Base-by-base conservation (phyloP, 1,284 basidiomycete species). In the Testicularia cyperi region DNA sequence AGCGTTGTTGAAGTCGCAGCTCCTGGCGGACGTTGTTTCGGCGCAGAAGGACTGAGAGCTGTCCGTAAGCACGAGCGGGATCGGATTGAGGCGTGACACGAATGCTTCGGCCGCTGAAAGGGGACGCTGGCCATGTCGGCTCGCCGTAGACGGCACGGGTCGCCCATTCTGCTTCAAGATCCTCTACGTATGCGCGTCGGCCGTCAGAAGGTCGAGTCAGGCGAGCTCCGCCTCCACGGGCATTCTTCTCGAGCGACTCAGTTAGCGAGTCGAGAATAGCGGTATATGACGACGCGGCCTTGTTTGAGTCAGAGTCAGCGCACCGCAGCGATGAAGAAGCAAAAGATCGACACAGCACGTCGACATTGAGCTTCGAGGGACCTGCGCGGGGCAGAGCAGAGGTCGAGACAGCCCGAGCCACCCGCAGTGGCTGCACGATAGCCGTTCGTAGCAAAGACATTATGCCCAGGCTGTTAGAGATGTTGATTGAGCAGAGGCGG, bases 21-120 rank as follows among this genome's bases (percentile, higher is more conserved):
- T 75, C 73, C n/a, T 53, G 39, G 6, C 71, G 33, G 7, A 75
- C 49, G 32, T 71, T 67, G 47, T 75, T 74, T 15, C 63, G 40
- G 30, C 51, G 38, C 14, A 71, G 29, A 28, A 65, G 35, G 40
- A 37, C 42, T 6, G 42, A 29, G 22, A 71, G 48, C 30, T 51
- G 57, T 5, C 22, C 44, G 30, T 57, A 68, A 0, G 65, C 68
- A 14, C 64, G 31, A 2, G 32, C 31, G 4, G 62, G 31, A 18
- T 68, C 68, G 1, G 48, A 31, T 25, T 46, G 44, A 0, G 53
- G 40, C 0, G 42, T 49, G 6, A 63, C 43, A 12, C 43, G 25
- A 15, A 63, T 47, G 40, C 48, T 53, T 8, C 60, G 30, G 3
- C 60, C 60, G 19, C 45, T 49, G 43, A 48, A 54, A 14, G 60